Conservation (phyloP, 139 green algal genomes). For the Picochlorum sp. region DNA sequence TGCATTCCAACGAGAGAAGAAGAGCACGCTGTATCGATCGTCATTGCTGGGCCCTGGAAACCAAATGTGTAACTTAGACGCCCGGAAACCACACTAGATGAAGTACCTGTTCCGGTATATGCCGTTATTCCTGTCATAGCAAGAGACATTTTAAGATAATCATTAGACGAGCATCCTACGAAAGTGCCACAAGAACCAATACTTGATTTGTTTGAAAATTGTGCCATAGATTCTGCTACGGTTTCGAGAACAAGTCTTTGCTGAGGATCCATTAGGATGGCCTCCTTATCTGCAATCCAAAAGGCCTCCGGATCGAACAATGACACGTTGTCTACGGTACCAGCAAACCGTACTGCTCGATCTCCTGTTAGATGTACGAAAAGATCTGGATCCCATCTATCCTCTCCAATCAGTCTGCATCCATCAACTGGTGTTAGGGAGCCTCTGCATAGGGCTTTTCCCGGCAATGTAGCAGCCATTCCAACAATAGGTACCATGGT, state of each 20-base stretch:
- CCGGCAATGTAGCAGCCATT: neutral
- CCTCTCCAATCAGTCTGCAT: neutral
- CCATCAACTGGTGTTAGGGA: neutral
- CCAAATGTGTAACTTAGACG: constrained; percentile 47
- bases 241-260: constrained; percentile 58
- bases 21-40: constrained; percentile 72
- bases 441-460: neutral
- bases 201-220: neutral
- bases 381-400: constrained; percentile 1
- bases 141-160: constrained; percentile 41
- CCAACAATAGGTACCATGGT: neutral
- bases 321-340: constrained; percentile 44
- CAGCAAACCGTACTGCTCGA: constrained; percentile 31
- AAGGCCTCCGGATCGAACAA: constrained; percentile 40
- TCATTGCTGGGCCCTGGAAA: constrained; percentile 24
- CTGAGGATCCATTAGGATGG: constrained; percentile 65
- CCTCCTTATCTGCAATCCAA: constrained; percentile 38
- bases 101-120: constrained; percentile 30
- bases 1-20: constrained; percentile 66
- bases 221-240: constrained; percentile 18
- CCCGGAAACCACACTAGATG: constrained; percentile 26
- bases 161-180: constrained; percentile 59
- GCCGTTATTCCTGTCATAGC: constrained; percentile 7
- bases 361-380: neutral
- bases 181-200: constrained; percentile 37